These are phyloP conservation scores for Viola pubescens DNA, from an alignment of 441 rosid genomes.

Conservation along the genomic window DNA sequence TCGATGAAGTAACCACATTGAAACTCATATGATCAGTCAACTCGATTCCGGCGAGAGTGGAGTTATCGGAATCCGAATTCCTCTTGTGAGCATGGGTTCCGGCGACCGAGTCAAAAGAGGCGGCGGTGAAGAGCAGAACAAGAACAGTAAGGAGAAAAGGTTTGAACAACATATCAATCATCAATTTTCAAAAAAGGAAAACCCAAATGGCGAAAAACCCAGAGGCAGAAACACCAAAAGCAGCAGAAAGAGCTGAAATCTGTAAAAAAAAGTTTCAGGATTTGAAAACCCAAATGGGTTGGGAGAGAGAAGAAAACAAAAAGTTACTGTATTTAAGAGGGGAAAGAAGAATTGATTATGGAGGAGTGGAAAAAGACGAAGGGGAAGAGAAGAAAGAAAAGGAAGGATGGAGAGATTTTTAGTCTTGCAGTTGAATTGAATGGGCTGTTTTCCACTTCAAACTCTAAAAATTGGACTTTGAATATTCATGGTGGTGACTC, in stretches of 20 bases:
- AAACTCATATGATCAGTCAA: conserved; percentile 53
- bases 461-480: background rate
- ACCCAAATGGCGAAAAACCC: conserved; percentile 4
- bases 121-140: conserved; percentile 24
- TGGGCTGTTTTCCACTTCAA: background rate
- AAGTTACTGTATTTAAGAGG: background rate
- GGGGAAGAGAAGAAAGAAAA: background rate
- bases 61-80: conserved; percentile 28
- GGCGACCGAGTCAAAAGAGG: conserved; percentile 28
- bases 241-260: background rate
- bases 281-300: background rate
- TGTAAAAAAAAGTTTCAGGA: background rate
- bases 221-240: background rate
- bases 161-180: conserved; percentile 38
- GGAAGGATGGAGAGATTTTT: background rate
- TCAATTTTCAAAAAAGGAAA: conserved; percentile 18
- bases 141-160: conserved; percentile 26
- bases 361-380: background rate
- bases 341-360: too few relatives aligned
- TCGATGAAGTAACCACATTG: conserved; percentile 52
- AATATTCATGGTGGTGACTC: background rate
- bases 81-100: conserved; percentile 23
- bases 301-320: background rate
- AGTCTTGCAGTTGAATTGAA: background rate
- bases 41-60: conserved; percentile 52